A percentile compares a stretch with the other conserved stretches of the same genome.
phyloP scores from a whole-genome alignment of 768 basidiomycete species.

The Leccinum boreale region DNA sequence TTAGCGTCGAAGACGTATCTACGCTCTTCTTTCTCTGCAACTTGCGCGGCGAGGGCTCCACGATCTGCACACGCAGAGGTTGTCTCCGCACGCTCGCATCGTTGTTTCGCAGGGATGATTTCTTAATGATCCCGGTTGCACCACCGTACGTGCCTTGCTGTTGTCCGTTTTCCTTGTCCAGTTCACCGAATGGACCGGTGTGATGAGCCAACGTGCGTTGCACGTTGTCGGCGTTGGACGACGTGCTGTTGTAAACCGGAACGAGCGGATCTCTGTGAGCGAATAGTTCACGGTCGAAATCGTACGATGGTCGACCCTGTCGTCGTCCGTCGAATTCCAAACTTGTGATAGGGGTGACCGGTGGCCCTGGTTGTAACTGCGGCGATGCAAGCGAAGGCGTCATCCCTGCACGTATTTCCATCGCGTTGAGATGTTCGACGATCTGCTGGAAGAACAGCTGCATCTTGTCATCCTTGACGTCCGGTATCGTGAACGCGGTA shows the following conservation, averaged over 20 bases:
- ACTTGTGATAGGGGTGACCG: constrained; percentile 11
- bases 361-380: constrained; percentile 8
- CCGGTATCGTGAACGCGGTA: constrained; percentile 57
- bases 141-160: not conserved
- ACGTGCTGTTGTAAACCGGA: constrained; percentile 9
- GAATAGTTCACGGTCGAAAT: not conserved
- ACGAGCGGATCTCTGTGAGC: constrained; percentile 38
- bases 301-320: constrained; percentile 7
- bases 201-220: not conserved
- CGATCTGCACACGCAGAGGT: constrained; percentile 46
- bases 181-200: constrained; percentile 17
- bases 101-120: constrained; percentile 43
- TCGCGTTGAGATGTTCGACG: constrained; percentile 71
- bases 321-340: constrained; percentile 21
- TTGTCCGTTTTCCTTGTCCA: constrained; percentile 59
- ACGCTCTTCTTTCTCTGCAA: constrained; percentile 30
- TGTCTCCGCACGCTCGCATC: constrained; percentile 14
- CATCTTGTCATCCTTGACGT: constrained; percentile 70
- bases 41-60: constrained; percentile 45
- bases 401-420: constrained; percentile 52
- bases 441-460: constrained; percentile 86
- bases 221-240: constrained; percentile 4
- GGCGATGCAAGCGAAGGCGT: constrained; percentile 16
- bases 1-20: constrained; percentile 5
- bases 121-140: constrained; percentile 32